phyloP scores from a whole-genome alignment of 768 basidiomycete species.

The Suillus bovinus region DNA sequence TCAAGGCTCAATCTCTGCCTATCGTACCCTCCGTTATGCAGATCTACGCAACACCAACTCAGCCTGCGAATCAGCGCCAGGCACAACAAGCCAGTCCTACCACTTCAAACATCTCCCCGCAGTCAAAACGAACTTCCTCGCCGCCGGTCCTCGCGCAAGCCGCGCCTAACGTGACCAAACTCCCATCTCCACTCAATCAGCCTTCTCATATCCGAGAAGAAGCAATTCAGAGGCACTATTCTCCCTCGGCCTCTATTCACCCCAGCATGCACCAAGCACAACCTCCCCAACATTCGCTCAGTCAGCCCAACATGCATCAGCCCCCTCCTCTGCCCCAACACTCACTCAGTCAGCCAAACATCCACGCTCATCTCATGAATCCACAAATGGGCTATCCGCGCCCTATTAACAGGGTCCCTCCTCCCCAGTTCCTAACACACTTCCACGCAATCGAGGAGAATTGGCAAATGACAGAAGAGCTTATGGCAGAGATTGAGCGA shows the following conservation, averaged over 20 bases:
- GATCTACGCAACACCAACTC: constrained; percentile 42
- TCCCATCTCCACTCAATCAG: constrained; percentile 27
- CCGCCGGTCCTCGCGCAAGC: constrained; percentile 36
- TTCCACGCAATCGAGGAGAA: constrained; percentile 55
- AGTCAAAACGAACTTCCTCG: constrained; percentile 33
- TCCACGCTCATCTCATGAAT: constrained; percentile 29
- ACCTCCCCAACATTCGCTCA: constrained; percentile 34
- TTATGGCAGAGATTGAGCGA: constrained; percentile 71
- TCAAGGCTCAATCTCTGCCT: constrained; percentile 63
- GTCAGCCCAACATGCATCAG: constrained; percentile 28
- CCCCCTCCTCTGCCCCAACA: constrained; percentile 41
- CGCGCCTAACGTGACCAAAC: constrained; percentile 34
- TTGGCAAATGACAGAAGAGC: constrained; percentile 69
- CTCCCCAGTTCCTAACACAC: constrained; percentile 56
- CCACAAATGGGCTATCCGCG: constrained; percentile 58
- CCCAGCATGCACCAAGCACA: constrained; percentile 33
- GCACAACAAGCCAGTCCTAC: constrained; percentile 37
- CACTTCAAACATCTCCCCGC: constrained; percentile 33
- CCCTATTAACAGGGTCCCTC: constrained; percentile 56
- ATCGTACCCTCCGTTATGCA: constrained; percentile 58
- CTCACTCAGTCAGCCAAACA: constrained; percentile 29
- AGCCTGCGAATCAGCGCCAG: constrained; percentile 39
- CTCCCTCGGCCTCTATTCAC: constrained; percentile 42
- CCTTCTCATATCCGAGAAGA: constrained; percentile 33
- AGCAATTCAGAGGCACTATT: constrained; percentile 39